These are phyloP conservation scores for Vanrija humicola DNA, from an alignment of 1,284 basidiomycete genomes.

Conservation along the genomic window DNA sequence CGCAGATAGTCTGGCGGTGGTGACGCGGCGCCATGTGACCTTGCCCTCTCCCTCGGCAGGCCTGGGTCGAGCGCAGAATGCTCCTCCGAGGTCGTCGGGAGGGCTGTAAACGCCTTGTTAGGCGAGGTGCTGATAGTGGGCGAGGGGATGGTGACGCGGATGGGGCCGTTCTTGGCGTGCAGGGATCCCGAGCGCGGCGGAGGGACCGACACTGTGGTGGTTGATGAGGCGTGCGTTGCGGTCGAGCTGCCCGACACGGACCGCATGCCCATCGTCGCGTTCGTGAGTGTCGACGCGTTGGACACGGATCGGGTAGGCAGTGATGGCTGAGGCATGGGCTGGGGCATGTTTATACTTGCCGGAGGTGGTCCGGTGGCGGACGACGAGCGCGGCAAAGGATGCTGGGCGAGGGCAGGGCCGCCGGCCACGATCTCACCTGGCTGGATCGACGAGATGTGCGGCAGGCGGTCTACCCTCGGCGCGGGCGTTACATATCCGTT, in stretches of 20 bases:
- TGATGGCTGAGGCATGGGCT: neutral
- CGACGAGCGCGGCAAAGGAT: neutral
- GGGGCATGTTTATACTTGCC: no score
- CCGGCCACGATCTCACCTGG: no score
- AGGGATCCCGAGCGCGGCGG: constrained; percentile 11
- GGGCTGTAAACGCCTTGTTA: no score
- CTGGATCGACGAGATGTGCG: neutral
- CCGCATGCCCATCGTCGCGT: neutral
- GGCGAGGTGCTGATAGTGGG: constrained; percentile 2
- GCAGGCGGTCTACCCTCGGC: neutral
- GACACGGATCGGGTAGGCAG: neutral
- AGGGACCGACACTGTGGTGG: constrained; percentile 4
- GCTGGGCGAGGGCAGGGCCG: neutral
- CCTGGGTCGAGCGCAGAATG: no score
- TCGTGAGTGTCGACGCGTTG: neutral
- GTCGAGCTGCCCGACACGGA: constrained; percentile 7
- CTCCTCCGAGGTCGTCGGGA: no score
- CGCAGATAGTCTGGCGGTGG: constrained; percentile 28
- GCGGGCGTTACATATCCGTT: neutral
- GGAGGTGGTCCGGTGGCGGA: neutral
- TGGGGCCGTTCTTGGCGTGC: constrained; percentile 6
- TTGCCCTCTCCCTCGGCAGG: neutral
- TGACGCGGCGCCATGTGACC: neutral
- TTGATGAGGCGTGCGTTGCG: neutral
- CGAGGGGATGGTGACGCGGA: constrained; percentile 12